Percentiles rank a stretch among this genome's conserved stretches.
These are phyloP conservation scores for Aspergillus terreus DNA, from an alignment of 2,329 filamentous ascomycete genomes.

Conservation along the genomic window DNA sequence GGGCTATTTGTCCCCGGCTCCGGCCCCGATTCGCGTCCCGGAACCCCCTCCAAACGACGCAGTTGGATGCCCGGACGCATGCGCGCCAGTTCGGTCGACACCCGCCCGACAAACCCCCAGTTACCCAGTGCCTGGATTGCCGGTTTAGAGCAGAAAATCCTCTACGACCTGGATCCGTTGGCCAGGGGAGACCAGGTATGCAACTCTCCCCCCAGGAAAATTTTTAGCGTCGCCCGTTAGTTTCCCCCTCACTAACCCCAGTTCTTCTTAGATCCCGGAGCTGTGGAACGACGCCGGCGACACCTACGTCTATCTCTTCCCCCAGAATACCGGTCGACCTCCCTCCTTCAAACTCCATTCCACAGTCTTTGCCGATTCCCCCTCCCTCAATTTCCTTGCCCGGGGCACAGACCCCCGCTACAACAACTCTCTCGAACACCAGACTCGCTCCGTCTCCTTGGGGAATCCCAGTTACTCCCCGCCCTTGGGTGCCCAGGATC, in stretches of 20 bases:
- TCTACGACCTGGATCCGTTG: constrained; percentile 53
- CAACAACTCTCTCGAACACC: constrained; percentile 34
- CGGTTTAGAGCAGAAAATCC: constrained; percentile 53
- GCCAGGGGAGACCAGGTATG: constrained; percentile 51
- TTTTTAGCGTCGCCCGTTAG: not conserved
- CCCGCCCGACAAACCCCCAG: constrained; percentile 24
- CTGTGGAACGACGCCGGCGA: constrained; percentile 63
- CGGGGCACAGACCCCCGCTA: constrained; percentile 49
- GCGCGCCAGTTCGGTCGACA: constrained; percentile 31
- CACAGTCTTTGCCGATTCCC: constrained; percentile 55
- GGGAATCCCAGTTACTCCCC: constrained; percentile 25
- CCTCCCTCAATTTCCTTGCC: constrained; percentile 52
- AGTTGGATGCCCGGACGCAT: constrained; percentile 45
- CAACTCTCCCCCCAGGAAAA: not conserved
- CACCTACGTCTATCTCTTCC: constrained; percentile 61
- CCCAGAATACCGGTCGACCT: constrained; percentile 52
- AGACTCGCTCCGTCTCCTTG: constrained; percentile 29
- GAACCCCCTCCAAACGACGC: constrained; percentile 37
- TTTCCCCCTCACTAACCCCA: constrained; percentile 5
- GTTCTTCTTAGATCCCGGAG: constrained; percentile 47
- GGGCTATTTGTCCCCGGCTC: constrained; percentile 32
- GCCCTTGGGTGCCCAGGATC: constrained; percentile 29
- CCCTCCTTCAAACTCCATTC: constrained; percentile 62
- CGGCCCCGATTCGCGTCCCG: constrained; percentile 30
- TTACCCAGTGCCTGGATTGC: constrained; percentile 55